Evolutionary conservation across 2,329 filamentous ascomycete genomes (phyloP), one percentile per base, ranked within the genome.

Genomic region (Pezicula neosporulosa): DNA sequence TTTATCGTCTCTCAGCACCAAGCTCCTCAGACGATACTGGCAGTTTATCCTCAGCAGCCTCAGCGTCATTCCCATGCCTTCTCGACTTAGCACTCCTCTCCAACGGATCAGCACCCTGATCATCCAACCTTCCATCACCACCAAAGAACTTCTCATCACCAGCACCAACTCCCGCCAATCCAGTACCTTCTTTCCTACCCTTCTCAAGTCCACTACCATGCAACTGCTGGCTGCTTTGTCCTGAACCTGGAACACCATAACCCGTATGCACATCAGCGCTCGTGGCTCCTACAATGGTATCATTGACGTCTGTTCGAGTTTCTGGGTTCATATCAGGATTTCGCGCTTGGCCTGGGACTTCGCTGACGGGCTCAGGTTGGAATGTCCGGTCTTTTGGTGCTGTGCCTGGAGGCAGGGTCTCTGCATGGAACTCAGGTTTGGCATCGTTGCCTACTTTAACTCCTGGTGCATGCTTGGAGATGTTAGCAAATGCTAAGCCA

Each of bases 381-480:
- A 70, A 75, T 9, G 67, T 70, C 49, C 44, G 39, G n/a, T 49
- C 46, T 39, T 33, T 24, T 1, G 87, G 87, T 0, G 87, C 86
- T 3, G 81, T 80, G 53, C 87, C 87, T 0, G 85, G 69, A 0
- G 83, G 76, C 35, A 83, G 69, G 1, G 76, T 77, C 65, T 90
- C 58, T 21, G 81, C 78, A 60, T 78, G 72, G 72, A 87, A 90
- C 62, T 87, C 85, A 18, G 82, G 82, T 12, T 69, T 63, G 21
- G 71, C 70, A 48, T 86, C 83, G 58, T 82, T 80, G 61, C 80
- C 80, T 51, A 82, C 76, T 54, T 81, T 76, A 59, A 77, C 72
- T 48, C 86, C 86, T 3, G 79, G 77, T 63, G 82, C 75, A 68
- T 90, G 86, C 84, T 88, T 58, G 6, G 33, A n/a, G 41, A 10